A percentile compares a stretch with the other conserved stretches of the same genome.
Evolutionary conservation across 202 grass and related monocot species (phyloP).

Genomic region (Bolboschoenoplectus hybrid): DNA sequence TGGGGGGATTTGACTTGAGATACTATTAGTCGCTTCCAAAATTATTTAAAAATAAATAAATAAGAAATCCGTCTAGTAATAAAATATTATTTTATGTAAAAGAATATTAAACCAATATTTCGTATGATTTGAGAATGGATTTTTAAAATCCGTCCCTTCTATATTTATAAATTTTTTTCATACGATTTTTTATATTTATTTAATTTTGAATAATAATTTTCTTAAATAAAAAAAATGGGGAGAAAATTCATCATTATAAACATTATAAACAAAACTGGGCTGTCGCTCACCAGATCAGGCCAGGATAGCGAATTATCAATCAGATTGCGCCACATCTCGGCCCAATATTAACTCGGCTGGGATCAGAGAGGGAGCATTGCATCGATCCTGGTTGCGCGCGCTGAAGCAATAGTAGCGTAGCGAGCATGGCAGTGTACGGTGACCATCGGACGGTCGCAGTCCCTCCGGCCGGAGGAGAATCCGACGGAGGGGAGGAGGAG

Average conservation of each 20-base stretch:
- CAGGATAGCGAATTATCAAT: neutral
- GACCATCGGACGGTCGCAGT: neutral
- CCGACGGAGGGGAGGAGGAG: neutral
- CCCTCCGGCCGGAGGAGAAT: neutral
- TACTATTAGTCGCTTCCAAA: too few relatives aligned
- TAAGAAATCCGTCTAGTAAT: too few relatives aligned
- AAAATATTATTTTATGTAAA: too few relatives aligned
- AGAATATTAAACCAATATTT: too few relatives aligned
- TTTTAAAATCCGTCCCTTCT: too few relatives aligned
- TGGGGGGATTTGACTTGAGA: too few relatives aligned
- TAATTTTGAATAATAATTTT: too few relatives aligned
- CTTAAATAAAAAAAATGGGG: too few relatives aligned
- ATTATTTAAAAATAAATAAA: too few relatives aligned
- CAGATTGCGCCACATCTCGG: neutral
- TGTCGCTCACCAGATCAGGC: neutral
- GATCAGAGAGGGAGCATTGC: neutral
- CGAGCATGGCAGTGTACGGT: constrained; percentile 8
- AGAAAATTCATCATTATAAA: neutral
- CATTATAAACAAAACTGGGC: neutral
- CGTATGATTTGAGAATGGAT: too few relatives aligned
- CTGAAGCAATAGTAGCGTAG: neutral
- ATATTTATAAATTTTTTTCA: too few relatives aligned
- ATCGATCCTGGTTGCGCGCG: neutral
- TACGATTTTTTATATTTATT: too few relatives aligned
- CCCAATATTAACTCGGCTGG: neutral